Percentiles rank a stretch among this genome's conserved stretches.
phyloP scores from a whole-genome alignment of 2,329 filamentous ascomycete genomes.

The Sclerotinia trifoliorum region DNA sequence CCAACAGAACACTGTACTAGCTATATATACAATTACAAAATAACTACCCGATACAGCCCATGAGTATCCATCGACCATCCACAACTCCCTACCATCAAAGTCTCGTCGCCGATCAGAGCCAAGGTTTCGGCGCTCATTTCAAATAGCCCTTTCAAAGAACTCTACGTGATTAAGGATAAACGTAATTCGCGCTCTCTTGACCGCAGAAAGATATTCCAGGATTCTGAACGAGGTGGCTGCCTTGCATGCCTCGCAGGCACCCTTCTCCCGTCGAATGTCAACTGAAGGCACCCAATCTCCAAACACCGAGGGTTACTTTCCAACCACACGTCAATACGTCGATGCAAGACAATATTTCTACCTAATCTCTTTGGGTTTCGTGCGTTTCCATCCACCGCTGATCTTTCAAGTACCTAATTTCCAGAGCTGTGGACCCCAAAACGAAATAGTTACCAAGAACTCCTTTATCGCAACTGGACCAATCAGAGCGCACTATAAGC shows the following conservation, averaged over 20 bases:
- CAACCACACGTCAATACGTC: not conserved
- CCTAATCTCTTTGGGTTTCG: not conserved
- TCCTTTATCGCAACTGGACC: not conserved
- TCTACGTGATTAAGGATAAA: not conserved
- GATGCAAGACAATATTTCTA: constrained; percentile 4
- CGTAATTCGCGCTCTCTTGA: not conserved
- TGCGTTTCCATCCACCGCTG: not conserved
- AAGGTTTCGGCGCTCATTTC: not conserved
- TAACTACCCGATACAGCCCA: constrained; percentile 3
- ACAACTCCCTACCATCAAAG: not conserved
- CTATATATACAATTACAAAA: constrained; percentile 4
- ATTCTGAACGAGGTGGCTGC: constrained; percentile 8
- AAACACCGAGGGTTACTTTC: constrained; percentile 1
- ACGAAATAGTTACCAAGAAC: not conserved
- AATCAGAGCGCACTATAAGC: constrained; percentile 9
- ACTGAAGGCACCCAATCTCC: constrained; percentile 3
- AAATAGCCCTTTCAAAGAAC: not conserved
- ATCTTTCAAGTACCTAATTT: constrained; percentile 14
- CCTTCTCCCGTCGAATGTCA: constrained; percentile 3
- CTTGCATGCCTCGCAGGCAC: constrained; percentile 18
- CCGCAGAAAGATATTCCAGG: not conserved
- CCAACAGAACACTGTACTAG: not conserved
- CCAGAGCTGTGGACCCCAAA: constrained; percentile 7
- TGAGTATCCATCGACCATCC: not conserved
- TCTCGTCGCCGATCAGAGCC: not conserved